These are phyloP conservation scores for Mortierella alpina DNA, from an alignment of 192 early-diverging fungal species.

Conservation along the genomic window DNA sequence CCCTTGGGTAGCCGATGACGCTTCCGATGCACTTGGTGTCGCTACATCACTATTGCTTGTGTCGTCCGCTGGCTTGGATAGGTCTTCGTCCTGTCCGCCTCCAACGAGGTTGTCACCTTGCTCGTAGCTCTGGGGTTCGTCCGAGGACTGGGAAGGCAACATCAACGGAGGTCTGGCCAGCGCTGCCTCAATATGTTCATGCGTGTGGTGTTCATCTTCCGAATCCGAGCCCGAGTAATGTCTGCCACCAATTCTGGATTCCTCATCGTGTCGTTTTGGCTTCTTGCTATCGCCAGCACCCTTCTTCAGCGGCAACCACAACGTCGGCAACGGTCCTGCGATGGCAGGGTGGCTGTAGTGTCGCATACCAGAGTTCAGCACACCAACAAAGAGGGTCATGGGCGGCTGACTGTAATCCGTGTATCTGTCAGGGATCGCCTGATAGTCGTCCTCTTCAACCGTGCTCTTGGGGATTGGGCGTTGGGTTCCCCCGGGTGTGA, in stretches of 20 bases:
- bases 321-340: conserved; percentile 69
- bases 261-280: conserved; percentile 4
- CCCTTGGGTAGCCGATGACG: background rate
- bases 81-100: conserved; percentile 42
- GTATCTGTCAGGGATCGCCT: conserved; percentile 68
- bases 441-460: conserved; percentile 72
- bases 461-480: conserved; percentile 34
- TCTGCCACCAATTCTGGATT: conserved; percentile 1
- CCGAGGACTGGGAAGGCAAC: conserved; percentile 27
- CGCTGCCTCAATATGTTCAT: conserved; percentile 29
- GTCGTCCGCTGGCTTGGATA: background rate
- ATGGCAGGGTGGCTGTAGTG: conserved; percentile 75
- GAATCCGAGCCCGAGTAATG: conserved; percentile 8
- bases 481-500: conserved; percentile 14
- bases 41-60: background rate
- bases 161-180: conserved; percentile 31
- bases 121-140: conserved; percentile 27
- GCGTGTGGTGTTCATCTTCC: conserved; percentile 29
- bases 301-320: conserved; percentile 79
- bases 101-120: conserved; percentile 44
- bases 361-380: conserved; percentile 77
- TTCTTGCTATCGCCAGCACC: conserved; percentile 7
- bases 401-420: conserved; percentile 83
- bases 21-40: background rate
- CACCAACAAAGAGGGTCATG: conserved; percentile 73